Evolutionary conservation across 768 basidiomycete species (phyloP).

Genomic region (Suillus hirtellus): DNA sequence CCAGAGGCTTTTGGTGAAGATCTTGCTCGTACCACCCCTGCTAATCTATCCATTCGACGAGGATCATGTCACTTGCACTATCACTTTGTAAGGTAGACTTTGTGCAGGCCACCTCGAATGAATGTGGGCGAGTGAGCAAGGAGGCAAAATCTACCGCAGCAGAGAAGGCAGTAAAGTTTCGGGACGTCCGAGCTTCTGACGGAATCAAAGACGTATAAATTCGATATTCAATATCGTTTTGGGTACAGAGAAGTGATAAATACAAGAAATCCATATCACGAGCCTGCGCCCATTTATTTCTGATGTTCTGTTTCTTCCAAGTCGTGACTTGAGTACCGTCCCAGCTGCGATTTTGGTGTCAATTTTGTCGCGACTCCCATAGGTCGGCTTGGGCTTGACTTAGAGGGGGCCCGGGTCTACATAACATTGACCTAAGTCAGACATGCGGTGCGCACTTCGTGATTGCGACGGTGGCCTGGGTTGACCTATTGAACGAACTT

Average conservation of each 20-base stretch:
- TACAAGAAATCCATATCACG: not conserved
- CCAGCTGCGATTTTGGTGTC: not conserved
- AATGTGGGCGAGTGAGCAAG: not conserved
- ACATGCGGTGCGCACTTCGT: not conserved
- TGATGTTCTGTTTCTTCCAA: not conserved
- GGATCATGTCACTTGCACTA: not conserved
- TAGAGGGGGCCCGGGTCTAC: too few species aligned
- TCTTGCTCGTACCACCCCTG: not conserved
- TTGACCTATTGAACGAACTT: not conserved
- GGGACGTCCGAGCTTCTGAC: too few species aligned
- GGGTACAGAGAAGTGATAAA: not conserved
- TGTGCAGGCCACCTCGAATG: not conserved
- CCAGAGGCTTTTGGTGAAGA: not conserved
- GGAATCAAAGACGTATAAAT: not conserved
- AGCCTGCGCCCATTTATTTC: not conserved
- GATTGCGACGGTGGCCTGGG: not conserved
- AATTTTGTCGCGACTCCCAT: not conserved
- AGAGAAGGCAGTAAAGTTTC: not conserved
- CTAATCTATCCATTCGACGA: not conserved
- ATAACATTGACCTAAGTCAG: not conserved
- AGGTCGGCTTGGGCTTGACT: too few species aligned
- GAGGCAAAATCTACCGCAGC: not conserved
- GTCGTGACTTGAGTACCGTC: not conserved
- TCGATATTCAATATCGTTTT: not conserved
- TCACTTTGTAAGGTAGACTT: not conserved